These are phyloP conservation scores for Metschnikowia dekortorum DNA, from an alignment of 805 yeast species.

Conservation along the genomic window DNA sequence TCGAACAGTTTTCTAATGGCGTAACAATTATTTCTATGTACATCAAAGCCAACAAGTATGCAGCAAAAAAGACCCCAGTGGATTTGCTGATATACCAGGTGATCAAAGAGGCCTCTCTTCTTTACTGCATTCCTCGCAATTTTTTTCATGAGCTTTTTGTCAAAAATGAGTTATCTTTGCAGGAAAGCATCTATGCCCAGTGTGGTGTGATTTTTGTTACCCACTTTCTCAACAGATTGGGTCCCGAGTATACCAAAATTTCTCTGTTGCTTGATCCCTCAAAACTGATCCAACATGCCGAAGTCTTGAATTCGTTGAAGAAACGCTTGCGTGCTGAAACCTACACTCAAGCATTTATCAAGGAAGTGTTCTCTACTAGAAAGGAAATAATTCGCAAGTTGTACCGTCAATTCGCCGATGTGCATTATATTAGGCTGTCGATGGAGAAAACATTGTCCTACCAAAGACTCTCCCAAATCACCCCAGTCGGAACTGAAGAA, in stretches of 20 bases:
- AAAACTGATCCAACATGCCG: slow-evolving; percentile 62
- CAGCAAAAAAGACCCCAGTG: slow-evolving; percentile 40
- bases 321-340: slow-evolving; percentile 91
- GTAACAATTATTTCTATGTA: slow-evolving; percentile 83
- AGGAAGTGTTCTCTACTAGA: slow-evolving; percentile 68
- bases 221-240: slow-evolving; percentile 90
- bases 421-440: slow-evolving; percentile 71
- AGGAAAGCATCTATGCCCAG: slow-evolving; percentile 92
- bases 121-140: slow-evolving; percentile 88
- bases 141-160: slow-evolving; percentile 72
- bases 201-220: slow-evolving; percentile 89
- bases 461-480: slow-evolving; percentile 75
- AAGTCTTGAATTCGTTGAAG: slow-evolving; percentile 73
- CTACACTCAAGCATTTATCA: slow-evolving; percentile 78
- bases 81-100: slow-evolving; percentile 84
- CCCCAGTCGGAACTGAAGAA: slow-evolving; percentile 67
- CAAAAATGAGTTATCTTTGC: slow-evolving; percentile 76
- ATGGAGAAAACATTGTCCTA: slow-evolving; percentile 78
- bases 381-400: slow-evolving; percentile 71
- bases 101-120: slow-evolving; percentile 87
- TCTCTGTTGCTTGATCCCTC: slow-evolving; percentile 58
- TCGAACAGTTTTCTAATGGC: slow-evolving; percentile 91
- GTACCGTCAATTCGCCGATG: slow-evolving; percentile 87
- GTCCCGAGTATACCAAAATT: slow-evolving; percentile 79
- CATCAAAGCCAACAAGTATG: slow-evolving; percentile 39